Conservation (phyloP, 1,284 basidiomycete species). For the Phlebopus sp. region DNA sequence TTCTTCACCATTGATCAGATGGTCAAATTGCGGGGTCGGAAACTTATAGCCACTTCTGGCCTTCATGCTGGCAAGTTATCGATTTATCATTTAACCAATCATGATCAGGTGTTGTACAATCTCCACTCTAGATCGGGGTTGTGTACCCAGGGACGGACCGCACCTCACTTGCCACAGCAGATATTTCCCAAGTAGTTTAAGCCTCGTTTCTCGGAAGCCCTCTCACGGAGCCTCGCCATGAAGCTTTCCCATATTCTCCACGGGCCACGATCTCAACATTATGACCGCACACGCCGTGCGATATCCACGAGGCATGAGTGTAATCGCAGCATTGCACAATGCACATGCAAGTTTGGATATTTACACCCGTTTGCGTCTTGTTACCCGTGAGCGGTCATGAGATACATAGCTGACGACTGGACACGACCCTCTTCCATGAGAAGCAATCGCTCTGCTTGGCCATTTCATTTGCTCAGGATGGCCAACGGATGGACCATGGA, state of each 20-base stretch:
- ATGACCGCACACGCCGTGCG: slow-evolving; percentile 10
- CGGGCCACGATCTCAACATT: slow-evolving; percentile 12
- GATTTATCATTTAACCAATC: neutral
- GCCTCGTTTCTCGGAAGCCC: slow-evolving; percentile 31
- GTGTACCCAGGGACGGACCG: slow-evolving; percentile 1
- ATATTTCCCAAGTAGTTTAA: slow-evolving; percentile 4
- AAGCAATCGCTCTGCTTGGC: slow-evolving; percentile 4
- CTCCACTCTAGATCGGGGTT: slow-evolving; percentile 13
- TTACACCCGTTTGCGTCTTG: slow-evolving; percentile 7
- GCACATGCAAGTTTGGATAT: slow-evolving; percentile 23
- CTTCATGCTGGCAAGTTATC: neutral
- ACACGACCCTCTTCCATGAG: neutral
- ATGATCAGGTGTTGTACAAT: neutral
- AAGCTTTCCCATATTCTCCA: slow-evolving; percentile 13
- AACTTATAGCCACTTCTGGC: slow-evolving; percentile 3
- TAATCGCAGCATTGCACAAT: slow-evolving; percentile 16
- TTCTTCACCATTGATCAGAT: neutral
- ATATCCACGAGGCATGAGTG: slow-evolving; percentile 14
- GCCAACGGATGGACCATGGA: neutral
- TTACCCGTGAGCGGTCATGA: neutral
- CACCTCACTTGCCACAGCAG: slow-evolving; percentile 6
- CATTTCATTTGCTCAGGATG: slow-evolving; percentile 11
- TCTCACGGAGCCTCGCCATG: slow-evolving; percentile 16
- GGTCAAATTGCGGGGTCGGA: neutral
- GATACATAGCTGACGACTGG: neutral